Evolutionary conservation across 352 stramenopile species (phyloP).

Genomic region (Phytopythium aichiense): DNA sequence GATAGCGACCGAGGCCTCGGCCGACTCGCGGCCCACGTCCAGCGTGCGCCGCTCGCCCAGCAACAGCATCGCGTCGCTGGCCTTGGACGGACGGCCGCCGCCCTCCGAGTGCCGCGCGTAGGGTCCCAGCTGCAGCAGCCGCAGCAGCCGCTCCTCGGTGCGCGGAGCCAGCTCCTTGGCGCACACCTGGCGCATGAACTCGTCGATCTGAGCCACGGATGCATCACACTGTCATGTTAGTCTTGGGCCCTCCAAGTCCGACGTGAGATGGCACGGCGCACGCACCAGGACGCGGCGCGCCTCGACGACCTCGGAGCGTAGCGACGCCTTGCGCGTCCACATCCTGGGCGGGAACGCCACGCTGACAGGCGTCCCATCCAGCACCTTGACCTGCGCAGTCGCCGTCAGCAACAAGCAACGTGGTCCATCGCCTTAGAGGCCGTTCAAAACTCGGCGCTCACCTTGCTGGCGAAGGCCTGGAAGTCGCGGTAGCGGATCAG

Average conservation of each 20-base stretch:
- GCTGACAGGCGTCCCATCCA: constrained; percentile 9
- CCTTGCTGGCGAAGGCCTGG: constrained; percentile 32
- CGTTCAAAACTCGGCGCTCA: not conserved
- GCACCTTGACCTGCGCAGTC: constrained; percentile 31
- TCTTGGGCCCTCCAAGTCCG: not conserved
- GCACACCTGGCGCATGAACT: constrained; percentile 64
- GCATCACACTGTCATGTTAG: not conserved
- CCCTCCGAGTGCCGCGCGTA: constrained; percentile 30
- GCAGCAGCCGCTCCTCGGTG: constrained; percentile 43
- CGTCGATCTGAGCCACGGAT: constrained; percentile 39
- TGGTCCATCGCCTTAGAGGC: too few relatives aligned
- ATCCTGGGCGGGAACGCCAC: constrained; percentile 45
- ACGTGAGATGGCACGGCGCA: not conserved
- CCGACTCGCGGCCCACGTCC: constrained; percentile 15
- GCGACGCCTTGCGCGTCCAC: constrained; percentile 46
- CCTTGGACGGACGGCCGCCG: constrained; percentile 6
- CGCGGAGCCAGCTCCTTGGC: constrained; percentile 31
- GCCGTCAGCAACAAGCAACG: not conserved
- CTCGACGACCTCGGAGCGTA: constrained; percentile 58
- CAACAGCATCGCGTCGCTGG: constrained; percentile 1
- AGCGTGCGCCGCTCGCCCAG: constrained; percentile 16
- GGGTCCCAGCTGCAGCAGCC: constrained; percentile 34
- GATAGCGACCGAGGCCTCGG: constrained; percentile 1
- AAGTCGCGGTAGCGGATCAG: constrained; percentile 73
- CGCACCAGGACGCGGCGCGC: constrained; percentile 61